Percentiles rank a stretch among this genome's conserved stretches.
Conservation (phyloP, 164 flowering plant genomes). For the Dillenia suffruticosa region DNA sequence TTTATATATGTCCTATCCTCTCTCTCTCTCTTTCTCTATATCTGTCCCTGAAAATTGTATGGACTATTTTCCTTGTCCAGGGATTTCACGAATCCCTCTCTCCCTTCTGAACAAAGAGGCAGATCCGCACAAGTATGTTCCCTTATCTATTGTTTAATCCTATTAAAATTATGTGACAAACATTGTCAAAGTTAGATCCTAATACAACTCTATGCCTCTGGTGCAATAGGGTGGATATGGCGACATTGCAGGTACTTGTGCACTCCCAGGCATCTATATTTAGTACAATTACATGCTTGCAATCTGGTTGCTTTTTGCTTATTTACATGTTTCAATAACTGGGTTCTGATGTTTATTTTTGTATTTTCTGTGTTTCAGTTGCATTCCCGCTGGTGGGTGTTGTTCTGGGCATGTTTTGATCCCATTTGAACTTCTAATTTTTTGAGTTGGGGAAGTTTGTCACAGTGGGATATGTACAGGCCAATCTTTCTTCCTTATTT, state of each 20-base stretch:
- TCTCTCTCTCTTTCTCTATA: background rate
- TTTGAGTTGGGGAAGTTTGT: constrained; percentile 6
- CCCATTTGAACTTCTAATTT: constrained; percentile 8
- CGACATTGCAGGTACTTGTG: constrained; percentile 64
- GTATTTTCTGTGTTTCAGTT: constrained; percentile 45
- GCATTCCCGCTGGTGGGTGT: constrained; percentile 86
- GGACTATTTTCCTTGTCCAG: constrained; percentile 15
- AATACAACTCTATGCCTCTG: constrained; percentile 1
- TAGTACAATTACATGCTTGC: constrained; percentile 38
- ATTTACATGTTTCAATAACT: background rate
- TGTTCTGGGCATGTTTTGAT: constrained; percentile 6
- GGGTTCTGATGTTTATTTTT: constrained; percentile 12
- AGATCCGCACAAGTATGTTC: constrained; percentile 74
- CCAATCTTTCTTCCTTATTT: too few relatives aligned
- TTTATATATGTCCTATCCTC: background rate
- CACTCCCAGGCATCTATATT: constrained; percentile 43
- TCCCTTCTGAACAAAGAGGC: constrained; percentile 91
- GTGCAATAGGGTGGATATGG: constrained; percentile 63
- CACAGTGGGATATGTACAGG: background rate
- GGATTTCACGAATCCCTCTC: constrained; percentile 77
- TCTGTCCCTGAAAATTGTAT: background rate
- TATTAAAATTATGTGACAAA: background rate
- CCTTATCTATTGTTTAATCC: background rate
- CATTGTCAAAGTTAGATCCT: background rate
- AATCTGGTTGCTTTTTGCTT: background rate